Conservation (phyloP, 768 basidiomycete species). For the Boletus rubropictus region DNA sequence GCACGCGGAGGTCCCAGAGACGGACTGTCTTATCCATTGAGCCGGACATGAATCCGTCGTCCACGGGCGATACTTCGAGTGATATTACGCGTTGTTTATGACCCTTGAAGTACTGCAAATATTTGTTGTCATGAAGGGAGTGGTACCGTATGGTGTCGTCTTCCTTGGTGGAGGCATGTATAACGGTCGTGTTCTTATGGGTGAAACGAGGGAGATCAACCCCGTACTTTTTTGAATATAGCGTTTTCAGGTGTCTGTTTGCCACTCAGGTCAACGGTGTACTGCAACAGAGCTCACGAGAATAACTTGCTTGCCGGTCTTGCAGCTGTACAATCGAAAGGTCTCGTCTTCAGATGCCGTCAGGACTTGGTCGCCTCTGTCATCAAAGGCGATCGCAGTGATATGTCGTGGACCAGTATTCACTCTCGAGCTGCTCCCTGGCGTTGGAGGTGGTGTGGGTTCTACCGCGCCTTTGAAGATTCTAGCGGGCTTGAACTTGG, state of each 20-base stretch:
- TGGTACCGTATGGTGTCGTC: conserved; percentile 95
- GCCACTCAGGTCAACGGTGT: conserved; percentile 25
- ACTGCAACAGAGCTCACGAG: conserved; percentile 13
- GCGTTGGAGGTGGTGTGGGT: conserved; percentile 43
- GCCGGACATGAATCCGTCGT: conserved; percentile 94
- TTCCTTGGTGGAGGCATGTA: conserved; percentile 92
- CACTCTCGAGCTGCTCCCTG: conserved; percentile 33
- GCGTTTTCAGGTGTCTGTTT: conserved; percentile 62
- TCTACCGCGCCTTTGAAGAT: conserved; percentile 81
- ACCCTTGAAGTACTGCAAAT: conserved; percentile 91
- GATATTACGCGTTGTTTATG: conserved; percentile 88
- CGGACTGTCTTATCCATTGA: conserved; percentile 93
- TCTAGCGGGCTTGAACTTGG: conserved; percentile 80
- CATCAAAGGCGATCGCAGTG: conserved; percentile 87
- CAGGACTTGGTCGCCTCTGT: conserved; percentile 78
- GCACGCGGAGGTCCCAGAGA: conserved; percentile 88
- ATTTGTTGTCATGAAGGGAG: conserved; percentile 94
- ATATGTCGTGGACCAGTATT: conserved; percentile 61
- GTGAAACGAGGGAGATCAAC: conserved; percentile 93
- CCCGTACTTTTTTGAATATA: conserved; percentile 95
- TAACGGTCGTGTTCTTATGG: conserved; percentile 77
- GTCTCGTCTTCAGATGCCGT: conserved; percentile 91
- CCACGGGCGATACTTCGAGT: conserved; percentile 84
- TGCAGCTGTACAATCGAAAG: conserved; percentile 83
- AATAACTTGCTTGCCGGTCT: conserved; percentile 85